Evolutionary conservation across 176 grass and related monocot genomes (phyloP).

Genomic region (Carex parvula): DNA sequence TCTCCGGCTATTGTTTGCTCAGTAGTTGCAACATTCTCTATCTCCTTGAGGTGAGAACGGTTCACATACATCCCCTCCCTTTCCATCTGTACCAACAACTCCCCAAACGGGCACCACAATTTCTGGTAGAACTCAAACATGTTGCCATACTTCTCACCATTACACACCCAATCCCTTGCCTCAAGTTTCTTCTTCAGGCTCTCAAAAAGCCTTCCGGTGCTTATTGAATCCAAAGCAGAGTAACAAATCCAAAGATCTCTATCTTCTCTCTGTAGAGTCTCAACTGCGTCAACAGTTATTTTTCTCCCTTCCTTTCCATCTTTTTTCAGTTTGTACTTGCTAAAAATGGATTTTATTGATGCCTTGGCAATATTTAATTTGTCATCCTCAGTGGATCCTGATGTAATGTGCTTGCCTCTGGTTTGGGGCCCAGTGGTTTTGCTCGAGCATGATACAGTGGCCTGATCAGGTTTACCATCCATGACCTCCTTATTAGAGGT

Average conservation of each 20-base stretch:
- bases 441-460: not conserved
- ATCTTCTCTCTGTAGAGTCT: constrained; percentile 82
- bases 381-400: constrained; percentile 19
- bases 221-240: constrained; percentile 88
- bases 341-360: constrained; percentile 98
- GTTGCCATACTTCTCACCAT: constrained; percentile 56
- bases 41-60: constrained; percentile 59
- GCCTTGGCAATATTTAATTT: constrained; percentile 57
- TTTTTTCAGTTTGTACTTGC: constrained; percentile 85
- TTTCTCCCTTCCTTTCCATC: constrained; percentile 72
- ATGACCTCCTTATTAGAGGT: constrained; percentile 75
- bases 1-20: constrained; percentile 62
- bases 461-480: constrained; percentile 28
- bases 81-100: constrained; percentile 87
- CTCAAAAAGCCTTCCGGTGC: constrained; percentile 70
- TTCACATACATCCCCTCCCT: constrained; percentile 82
- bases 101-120: constrained; percentile 89
- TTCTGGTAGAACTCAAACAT: constrained; percentile 89
- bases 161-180: constrained; percentile 49
- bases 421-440: not conserved
- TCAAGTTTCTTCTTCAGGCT: constrained; percentile 72
- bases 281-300: constrained; percentile 48
- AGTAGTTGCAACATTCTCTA: constrained; percentile 73
- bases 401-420: constrained; percentile 5
- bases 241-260: constrained; percentile 72